A percentile compares a stretch with the other conserved stretches of the same genome.
Conservation (phyloP, 176 grass and related monocot genomes). For the barley (Hordeum vulgare) region DNA sequence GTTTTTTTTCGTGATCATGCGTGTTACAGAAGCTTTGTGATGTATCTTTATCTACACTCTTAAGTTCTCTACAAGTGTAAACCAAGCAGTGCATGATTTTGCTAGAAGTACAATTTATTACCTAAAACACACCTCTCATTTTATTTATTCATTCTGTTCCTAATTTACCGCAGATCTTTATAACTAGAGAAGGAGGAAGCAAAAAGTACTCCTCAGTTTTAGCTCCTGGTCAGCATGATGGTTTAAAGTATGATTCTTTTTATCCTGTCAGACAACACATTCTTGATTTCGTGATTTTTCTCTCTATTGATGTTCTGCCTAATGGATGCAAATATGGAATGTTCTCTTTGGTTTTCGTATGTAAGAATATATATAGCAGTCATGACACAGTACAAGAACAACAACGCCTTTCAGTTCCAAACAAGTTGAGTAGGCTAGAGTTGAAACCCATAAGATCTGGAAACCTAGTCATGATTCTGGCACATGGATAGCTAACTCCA, state of each 20-base stretch:
- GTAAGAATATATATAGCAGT: constrained; percentile 6
- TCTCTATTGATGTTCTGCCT: not conserved
- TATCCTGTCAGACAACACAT: not conserved
- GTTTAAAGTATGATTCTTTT: constrained; percentile 56
- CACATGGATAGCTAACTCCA: no score
- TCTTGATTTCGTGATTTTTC: not conserved
- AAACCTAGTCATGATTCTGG: no score
- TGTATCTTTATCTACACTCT: not conserved
- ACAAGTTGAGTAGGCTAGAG: no score
- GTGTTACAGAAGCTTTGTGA: constrained; percentile 7
- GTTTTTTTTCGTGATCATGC: not conserved
- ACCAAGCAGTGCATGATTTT: not conserved
- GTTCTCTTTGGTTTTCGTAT: not conserved
- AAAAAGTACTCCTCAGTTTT: constrained; percentile 91
- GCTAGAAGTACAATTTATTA: not conserved
- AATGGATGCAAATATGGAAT: not conserved
- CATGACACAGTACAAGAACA: not conserved
- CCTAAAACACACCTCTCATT: not conserved
- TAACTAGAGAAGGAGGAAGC: constrained; percentile 72
- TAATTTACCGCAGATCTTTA: constrained; percentile 64
- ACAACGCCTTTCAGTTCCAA: no score
- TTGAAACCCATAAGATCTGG: no score
- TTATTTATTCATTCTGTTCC: not conserved
- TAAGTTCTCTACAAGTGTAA: not conserved
- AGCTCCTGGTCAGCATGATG: constrained; percentile 74